Evolutionary conservation across 2,329 filamentous ascomycete species (phyloP).

Genomic region (Celoporthe dispersa): DNA sequence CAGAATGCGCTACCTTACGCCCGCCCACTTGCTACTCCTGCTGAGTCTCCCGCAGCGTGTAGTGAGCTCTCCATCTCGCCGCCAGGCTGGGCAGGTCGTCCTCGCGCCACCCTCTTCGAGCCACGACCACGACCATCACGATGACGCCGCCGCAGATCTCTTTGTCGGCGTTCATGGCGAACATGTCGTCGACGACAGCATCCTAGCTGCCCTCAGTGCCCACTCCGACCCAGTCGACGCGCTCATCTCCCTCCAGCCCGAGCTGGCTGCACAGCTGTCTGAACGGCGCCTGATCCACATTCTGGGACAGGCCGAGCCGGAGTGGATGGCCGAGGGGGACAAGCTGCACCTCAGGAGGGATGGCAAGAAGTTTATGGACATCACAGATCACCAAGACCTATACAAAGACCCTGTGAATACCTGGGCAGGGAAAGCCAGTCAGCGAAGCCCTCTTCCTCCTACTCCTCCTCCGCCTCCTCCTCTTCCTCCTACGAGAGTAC

Average conservation of each 20-base stretch:
- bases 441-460: conserved; percentile 8
- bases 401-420: conserved; percentile 34
- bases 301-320: conserved; percentile 61
- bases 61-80: conserved; percentile 14
- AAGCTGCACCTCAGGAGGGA: conserved; percentile 71
- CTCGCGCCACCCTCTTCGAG: conserved; percentile 7
- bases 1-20: conserved; percentile 17
- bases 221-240: conserved; percentile 24
- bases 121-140: neutral
- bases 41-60: conserved; percentile 21
- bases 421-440: conserved; percentile 39
- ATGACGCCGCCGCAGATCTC: neutral
- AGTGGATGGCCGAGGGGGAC: conserved; percentile 74
- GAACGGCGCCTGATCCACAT: conserved; percentile 66
- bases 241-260: conserved; percentile 25
- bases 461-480: too few species aligned
- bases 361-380: conserved; percentile 74
- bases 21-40: conserved; percentile 16
- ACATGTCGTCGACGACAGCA: conserved; percentile 20
- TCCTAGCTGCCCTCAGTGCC: conserved; percentile 18
- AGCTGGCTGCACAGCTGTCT: conserved; percentile 25
- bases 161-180: neutral
- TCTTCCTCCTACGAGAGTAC: neutral
- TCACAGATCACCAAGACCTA: conserved; percentile 65
- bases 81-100: conserved; percentile 17